Conservation (phyloP, 495 filamentous ascomycete genomes). For the Penicillium pancosmium region DNA sequence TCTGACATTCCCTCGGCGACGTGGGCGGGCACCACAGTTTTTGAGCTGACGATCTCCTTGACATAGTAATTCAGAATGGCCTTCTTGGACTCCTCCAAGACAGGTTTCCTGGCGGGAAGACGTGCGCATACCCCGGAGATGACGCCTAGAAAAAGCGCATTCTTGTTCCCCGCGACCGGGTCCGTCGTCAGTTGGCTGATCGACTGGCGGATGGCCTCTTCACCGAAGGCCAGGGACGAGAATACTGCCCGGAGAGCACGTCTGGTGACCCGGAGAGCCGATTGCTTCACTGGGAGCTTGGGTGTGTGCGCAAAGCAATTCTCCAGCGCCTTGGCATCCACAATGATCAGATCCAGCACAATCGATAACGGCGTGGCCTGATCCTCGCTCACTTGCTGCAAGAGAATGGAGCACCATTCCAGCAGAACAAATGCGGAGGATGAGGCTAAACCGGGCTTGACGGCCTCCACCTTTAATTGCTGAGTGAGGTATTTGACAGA, state of each 20-base stretch:
- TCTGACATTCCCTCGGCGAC: conserved; percentile 74
- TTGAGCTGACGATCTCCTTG: conserved; percentile 82
- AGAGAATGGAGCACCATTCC: conserved; percentile 81
- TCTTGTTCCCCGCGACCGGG: conserved; percentile 60
- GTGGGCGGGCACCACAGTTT: conserved; percentile 68
- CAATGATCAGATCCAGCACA: conserved; percentile 62
- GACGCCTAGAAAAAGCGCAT: conserved; percentile 78
- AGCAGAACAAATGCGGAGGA: conserved; percentile 85
- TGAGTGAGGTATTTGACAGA: conserved; percentile 62
- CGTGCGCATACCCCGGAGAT: conserved; percentile 84
- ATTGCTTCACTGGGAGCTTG: conserved; percentile 59
- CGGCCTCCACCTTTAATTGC: conserved; percentile 61
- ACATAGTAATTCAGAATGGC: conserved; percentile 77
- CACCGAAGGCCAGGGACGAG: conserved; percentile 54
- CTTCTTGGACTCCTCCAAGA: conserved; percentile 66
- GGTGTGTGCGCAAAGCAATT: conserved; percentile 67
- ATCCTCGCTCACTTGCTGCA: conserved; percentile 61
- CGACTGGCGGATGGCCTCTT: conserved; percentile 62
- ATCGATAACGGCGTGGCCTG: conserved; percentile 62
- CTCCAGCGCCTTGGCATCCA: conserved; percentile 71
- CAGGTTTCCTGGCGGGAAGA: conserved; percentile 55
- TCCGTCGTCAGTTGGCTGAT: conserved; percentile 68
- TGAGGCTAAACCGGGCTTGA: conserved; percentile 73
- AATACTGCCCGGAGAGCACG: conserved; percentile 74
- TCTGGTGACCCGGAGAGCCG: conserved; percentile 71